Percentiles rank a stretch among this genome's conserved stretches.
phyloP scores from a whole-genome alignment of 257 asterid species.

The Henckelia pumila region DNA sequence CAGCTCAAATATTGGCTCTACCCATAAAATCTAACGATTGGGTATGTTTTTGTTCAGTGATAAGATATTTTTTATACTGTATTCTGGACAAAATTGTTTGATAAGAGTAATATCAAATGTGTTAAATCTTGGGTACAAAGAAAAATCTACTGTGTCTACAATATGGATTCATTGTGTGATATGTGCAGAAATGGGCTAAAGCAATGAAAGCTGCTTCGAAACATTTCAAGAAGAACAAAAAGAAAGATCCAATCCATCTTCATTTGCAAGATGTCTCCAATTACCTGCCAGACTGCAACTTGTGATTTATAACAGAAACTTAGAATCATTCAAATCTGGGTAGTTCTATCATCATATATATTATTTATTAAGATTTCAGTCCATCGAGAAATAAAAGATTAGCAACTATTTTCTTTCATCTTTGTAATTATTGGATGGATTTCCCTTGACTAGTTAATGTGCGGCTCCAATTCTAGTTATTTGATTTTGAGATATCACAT shows the following conservation, averaged over 20 bases:
- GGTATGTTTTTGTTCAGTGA: too few relatives aligned
- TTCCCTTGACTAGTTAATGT: not conserved
- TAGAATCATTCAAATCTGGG: not conserved
- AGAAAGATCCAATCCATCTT: conserved; percentile 30
- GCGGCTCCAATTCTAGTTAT: too few relatives aligned
- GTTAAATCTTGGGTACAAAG: not conserved
- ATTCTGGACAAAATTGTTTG: not conserved
- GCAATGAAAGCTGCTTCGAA: conserved; percentile 67
- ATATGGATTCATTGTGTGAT: not conserved
- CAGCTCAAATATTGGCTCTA: too few relatives aligned
- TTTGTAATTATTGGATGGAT: not conserved
- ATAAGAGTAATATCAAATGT: not conserved
- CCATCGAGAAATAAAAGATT: too few relatives aligned
- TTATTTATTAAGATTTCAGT: not conserved
- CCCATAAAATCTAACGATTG: too few relatives aligned
- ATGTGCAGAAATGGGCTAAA: conserved; percentile 57
- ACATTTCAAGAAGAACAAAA: conserved; percentile 67
- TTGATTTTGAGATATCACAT: too few relatives aligned
- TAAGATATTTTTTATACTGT: not conserved
- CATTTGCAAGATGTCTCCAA: conserved; percentile 29
- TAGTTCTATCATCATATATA: not conserved
- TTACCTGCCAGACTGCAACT: conserved; percentile 20
- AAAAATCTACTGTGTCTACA: too few relatives aligned
- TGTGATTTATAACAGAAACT: not conserved
- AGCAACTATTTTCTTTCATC: not conserved